These are phyloP conservation scores for Manihot esculenta DNA, from an alignment of 441 rosid genomes.

Conservation along the genomic window DNA sequence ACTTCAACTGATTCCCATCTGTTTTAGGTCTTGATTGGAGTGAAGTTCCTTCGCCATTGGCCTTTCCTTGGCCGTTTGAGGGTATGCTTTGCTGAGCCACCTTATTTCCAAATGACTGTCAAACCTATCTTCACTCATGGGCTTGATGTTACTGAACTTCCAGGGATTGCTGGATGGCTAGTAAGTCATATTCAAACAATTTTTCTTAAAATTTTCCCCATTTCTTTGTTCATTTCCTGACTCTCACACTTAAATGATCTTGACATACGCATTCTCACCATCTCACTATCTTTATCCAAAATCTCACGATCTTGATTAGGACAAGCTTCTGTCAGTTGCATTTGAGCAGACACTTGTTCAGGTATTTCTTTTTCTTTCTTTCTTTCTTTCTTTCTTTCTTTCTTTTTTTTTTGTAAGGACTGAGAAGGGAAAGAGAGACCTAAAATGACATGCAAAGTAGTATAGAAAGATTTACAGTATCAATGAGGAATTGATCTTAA, in stretches of 20 bases:
- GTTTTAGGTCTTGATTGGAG: conserved; percentile 76
- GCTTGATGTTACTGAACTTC: conserved; percentile 82
- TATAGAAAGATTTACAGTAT: too few relatives aligned
- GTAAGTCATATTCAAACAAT: conserved; percentile 46
- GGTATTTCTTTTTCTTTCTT: conserved; percentile 39
- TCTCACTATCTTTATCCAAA: neutral
- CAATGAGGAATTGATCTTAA: too few relatives aligned
- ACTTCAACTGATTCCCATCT: neutral
- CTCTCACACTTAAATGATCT: neutral
- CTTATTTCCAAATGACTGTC: conserved; percentile 88
- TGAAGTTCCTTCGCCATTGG: conserved; percentile 80
- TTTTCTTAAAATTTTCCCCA: neutral
- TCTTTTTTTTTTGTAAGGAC: too few relatives aligned
- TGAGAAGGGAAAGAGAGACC: too few relatives aligned
- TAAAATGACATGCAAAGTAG: too few relatives aligned
- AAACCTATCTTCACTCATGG: conserved; percentile 79
- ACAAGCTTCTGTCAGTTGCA: conserved; percentile 77
- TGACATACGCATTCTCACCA: neutral
- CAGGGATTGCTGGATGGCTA: conserved; percentile 98
- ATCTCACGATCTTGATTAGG: conserved; percentile 45
- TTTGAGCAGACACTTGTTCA: conserved; percentile 94
- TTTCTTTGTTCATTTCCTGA: conserved; percentile 4
- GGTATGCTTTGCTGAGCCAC: conserved; percentile 97
- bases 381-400: too few relatives aligned
- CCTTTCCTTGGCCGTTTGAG: conserved; percentile 89